phyloP scores from a whole-genome alignment of 1,284 basidiomycete species.

The Rugosomyces carneus region DNA sequence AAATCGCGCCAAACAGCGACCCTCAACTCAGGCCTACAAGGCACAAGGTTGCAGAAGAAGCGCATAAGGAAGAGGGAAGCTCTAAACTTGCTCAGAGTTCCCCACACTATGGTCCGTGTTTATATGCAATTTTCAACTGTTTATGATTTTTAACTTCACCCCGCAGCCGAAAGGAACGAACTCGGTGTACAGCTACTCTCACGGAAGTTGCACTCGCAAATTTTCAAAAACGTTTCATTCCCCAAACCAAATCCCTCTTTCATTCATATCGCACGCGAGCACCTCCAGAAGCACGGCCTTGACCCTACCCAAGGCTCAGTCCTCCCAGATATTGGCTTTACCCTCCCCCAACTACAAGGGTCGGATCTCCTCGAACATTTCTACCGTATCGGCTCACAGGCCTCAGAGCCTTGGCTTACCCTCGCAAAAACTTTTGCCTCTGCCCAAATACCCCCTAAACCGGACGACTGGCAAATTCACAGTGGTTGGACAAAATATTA shows the following conservation, averaged over 20 bases:
- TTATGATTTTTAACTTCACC: neutral
- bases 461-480: slow-evolving; percentile 68
- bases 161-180: slow-evolving; percentile 68
- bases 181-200: slow-evolving; percentile 93
- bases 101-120: slow-evolving; percentile 12
- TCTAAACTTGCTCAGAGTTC: neutral
- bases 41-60: slow-evolving; percentile 6
- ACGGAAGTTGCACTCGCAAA: slow-evolving; percentile 70
- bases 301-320: slow-evolving; percentile 77
- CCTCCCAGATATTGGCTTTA: slow-evolving; percentile 74
- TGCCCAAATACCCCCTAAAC: slow-evolving; percentile 54
- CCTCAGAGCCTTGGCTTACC: slow-evolving; percentile 78
- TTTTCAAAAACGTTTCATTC: slow-evolving; percentile 73
- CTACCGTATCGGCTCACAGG: slow-evolving; percentile 66
- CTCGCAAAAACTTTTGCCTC: slow-evolving; percentile 65
- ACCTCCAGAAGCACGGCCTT: slow-evolving; percentile 76
- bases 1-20: slow-evolving; percentile 6
- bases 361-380: slow-evolving; percentile 87
- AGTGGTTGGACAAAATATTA: slow-evolving; percentile 93
- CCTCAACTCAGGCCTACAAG: slow-evolving; percentile 4
- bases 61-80: slow-evolving; percentile 4
- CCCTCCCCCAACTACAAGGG: slow-evolving; percentile 83
- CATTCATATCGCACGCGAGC: slow-evolving; percentile 73
- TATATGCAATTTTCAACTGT: neutral
- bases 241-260: slow-evolving; percentile 57